Evolutionary conservation across 192 early-diverging fungal genomes (phyloP), one percentile per base, ranked within the genome.

Genomic region (Coemansia sp.): DNA sequence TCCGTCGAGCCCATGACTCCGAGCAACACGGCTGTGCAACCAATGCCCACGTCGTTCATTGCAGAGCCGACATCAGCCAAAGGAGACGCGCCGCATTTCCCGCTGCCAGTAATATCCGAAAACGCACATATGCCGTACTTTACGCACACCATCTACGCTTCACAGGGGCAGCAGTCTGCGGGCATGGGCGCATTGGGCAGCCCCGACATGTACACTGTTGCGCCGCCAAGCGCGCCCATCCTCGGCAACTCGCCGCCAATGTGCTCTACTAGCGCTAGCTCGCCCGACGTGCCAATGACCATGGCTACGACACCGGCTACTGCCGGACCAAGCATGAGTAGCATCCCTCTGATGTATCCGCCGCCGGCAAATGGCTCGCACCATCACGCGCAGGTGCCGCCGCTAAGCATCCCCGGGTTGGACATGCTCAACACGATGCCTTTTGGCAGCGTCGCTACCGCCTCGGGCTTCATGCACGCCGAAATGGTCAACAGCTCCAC

Each of bases 351-450:
- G 14, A 5, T 45, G 26, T 45, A 45, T 4, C 43, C 43, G 4
- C 43, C 25, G 22, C 15, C 43, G 14, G 5, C 43, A 4, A 23
- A 26, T 10, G 12, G 43, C 5, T 20, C 14, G 43, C 12, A 25
- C 7, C 15, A 11, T 2, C 42, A 43, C 8, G 21, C 22, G 2
- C 19, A 43, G 17, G n/a, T 35, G 32, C 32, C 32, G 26, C 10
- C 50, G 28, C 38, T 52, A 14, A 39, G 19, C 17, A 52, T 52
- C n/a, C n/a, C 34, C 7, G 23, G 23, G 19, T 22, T 52, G 2
- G 31, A 39, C n/a, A 52, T 52, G 38, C 17, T 39, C 23, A 52
- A 27, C 25, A 2, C 50, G 19, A 35, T 52, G 34, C 35, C 50
- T 23, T 52, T 52, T 21, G 50, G 19, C 10, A 23, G 34, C 23